A percentile compares a stretch with the other conserved stretches of the same genome.
These are phyloP conservation scores for Ogataea ramenticola DNA, from an alignment of 805 yeast species.

Conservation along the genomic window DNA sequence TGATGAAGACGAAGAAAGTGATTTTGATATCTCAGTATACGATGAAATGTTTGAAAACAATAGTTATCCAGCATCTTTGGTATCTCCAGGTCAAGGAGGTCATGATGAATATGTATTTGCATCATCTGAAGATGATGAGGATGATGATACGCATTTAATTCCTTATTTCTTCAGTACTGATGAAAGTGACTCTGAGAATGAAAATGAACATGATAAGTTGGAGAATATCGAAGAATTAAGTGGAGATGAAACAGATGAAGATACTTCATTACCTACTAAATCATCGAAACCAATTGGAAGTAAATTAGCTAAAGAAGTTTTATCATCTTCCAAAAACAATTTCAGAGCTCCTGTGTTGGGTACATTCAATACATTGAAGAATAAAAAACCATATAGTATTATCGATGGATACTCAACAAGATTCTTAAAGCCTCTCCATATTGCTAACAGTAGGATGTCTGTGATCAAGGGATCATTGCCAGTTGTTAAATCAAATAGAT, in stretches of 20 bases:
- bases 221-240: constrained; percentile 38
- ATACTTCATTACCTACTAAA: constrained; percentile 70
- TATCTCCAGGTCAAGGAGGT: constrained; percentile 11
- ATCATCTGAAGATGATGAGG: constrained; percentile 14
- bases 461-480: constrained; percentile 16
- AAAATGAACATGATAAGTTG: constrained; percentile 28
- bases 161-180: constrained; percentile 2
- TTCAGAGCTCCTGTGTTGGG: constrained; percentile 90
- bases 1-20: constrained; percentile 25
- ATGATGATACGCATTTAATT: background rate
- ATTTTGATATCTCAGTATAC: constrained; percentile 21
- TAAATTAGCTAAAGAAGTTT: constrained; percentile 85
- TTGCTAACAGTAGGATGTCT: constrained; percentile 11
- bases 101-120: constrained; percentile 14
- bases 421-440: constrained; percentile 48
- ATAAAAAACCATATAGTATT: constrained; percentile 78
- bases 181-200: constrained; percentile 39
- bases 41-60: constrained; percentile 17
- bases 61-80: background rate
- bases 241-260: constrained; percentile 94
- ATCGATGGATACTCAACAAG: constrained; percentile 93
- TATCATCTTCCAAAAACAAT: constrained; percentile 80
- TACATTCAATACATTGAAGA: constrained; percentile 76
- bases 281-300: constrained; percentile 58
- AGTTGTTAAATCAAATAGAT: background rate